phyloP scores from a whole-genome alignment of 306 rosid genomes.

The Myrica gale region DNA sequence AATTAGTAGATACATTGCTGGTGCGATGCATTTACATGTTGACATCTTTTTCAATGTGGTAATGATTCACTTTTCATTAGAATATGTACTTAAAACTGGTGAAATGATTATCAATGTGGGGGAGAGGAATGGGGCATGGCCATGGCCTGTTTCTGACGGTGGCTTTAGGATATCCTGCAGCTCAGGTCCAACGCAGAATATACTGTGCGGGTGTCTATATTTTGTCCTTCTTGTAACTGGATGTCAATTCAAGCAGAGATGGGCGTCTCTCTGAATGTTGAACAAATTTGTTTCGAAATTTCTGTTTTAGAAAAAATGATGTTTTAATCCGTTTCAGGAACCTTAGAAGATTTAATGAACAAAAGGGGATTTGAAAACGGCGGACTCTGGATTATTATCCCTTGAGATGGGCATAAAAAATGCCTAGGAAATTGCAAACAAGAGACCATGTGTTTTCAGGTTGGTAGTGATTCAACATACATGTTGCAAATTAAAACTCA shows the following conservation, averaged over 20 bases:
- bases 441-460: too few relatives aligned
- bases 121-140: slow-evolving; percentile 19
- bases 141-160: slow-evolving; percentile 52
- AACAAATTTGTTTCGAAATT: neutral
- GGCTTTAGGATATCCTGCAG: slow-evolving; percentile 37
- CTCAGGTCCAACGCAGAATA: slow-evolving; percentile 28
- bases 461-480: too few relatives aligned
- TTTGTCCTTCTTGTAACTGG: neutral
- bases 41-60: neutral
- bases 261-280: neutral
- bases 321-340: neutral
- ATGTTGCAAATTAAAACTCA: too few relatives aligned
- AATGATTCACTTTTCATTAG: neutral
- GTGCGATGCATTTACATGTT: neutral
- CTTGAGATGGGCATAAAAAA: too few relatives aligned
- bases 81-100: neutral
- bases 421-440: too few relatives aligned
- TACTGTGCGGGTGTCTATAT: neutral
- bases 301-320: neutral
- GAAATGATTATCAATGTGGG: slow-evolving; percentile 36
- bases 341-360: neutral
- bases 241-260: neutral
- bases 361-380: neutral
- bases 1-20: too few relatives aligned
- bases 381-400: neutral